Evolutionary conservation across 768 basidiomycete genomes (phyloP), one percentile per base, ranked within the genome.

Genomic region (Scleroderma bovista): DNA sequence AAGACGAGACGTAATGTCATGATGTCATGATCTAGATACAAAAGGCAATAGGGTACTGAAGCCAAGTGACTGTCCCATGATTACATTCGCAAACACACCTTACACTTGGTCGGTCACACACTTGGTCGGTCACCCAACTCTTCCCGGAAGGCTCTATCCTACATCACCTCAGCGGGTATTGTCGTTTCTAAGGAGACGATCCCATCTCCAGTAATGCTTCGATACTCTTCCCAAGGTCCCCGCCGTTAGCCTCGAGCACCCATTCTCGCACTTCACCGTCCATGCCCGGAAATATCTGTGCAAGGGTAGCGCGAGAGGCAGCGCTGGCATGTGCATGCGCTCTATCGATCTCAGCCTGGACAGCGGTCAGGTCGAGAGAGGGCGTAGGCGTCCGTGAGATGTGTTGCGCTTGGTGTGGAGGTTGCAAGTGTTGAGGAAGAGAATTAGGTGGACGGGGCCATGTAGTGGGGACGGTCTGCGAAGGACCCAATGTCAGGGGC

Each of bases 171-270:
- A n/a, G n/a, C n/a, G n/a, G n/a, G n/a, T n/a, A n/a, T n/a, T n/a
- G n/a, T n/a, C n/a, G n/a, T n/a, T n/a, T n/a, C n/a, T n/a, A n/a
- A n/a, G n/a, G n/a, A n/a, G 61, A 64, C 38, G 69, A 69, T 40
- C 69, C 70, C 75, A 92, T 88, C 70, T 93, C 90, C 61, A 93
- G 69, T 53, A 93, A 63, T 44, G 75, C 80, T 61, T 95, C 93
- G 58, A 95, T 93, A 62, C 90, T 93, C 75, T 79, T 81, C 37
- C 92, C 93, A 50, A 96, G 62, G 70, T 96, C 92, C 17, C 90
- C 88, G 8, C 79, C 80, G 58, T 92, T 92, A 40, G 89, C 91
- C 63, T 95, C 93, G 51, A 95, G 69, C 32, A 97, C 91, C 80
- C 81, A 86, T 51, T 93, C 88, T 37, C 92, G 77, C 29, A 96